Evolutionary conservation across 2,329 filamentous ascomycete genomes (phyloP), one percentile per base, ranked within the genome.

Genomic region (Huntiella abstrusa): DNA sequence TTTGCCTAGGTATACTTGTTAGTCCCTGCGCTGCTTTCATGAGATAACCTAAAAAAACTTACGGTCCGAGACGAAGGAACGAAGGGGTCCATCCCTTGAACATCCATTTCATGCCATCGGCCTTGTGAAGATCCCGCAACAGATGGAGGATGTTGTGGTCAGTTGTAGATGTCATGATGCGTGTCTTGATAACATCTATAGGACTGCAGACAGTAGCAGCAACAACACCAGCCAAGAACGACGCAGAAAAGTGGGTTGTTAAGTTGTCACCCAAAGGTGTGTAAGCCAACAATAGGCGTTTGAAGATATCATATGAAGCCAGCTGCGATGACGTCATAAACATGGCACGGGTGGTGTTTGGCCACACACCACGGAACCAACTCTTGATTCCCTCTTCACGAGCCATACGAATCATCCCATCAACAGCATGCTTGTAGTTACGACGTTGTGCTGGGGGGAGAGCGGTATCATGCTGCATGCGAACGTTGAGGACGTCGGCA

Each of bases 401-500:
- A n/a, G 79, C 72, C 83, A 96, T 94, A 53, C 84, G 77, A 19
- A 82, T 64, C 55, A 96, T 68, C 22, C 91, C 91, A 58, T 96
- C 80, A 41, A 95, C 61, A 3, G 87, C 91, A 60, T 96, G 74
- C 52, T 77, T 80, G 66, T 98, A 98, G 62, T 93, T 91, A 48
- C 88, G 75, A 41, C 84, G 77, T 57, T 92, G 67, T 4, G 71
- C 70, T 1, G 64, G 56, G 0, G 86, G 82, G 1, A 95, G 74
- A 0, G 85, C 77, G 2, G 83, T 79, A 57, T 80, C 91, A 63
- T 93, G 84, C 65, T 98, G 91, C 91, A 98, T 98, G 53, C 91
- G 84, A 43, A 98, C 91, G 63, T 98, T 98, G 57, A 95, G 70
- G 33, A 98, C 86, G 60, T 98, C 91, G 53, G 87, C 88, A 2